phyloP scores from a whole-genome alignment of 352 stramenopile genomes.

The Globisporangium takayamanum region DNA sequence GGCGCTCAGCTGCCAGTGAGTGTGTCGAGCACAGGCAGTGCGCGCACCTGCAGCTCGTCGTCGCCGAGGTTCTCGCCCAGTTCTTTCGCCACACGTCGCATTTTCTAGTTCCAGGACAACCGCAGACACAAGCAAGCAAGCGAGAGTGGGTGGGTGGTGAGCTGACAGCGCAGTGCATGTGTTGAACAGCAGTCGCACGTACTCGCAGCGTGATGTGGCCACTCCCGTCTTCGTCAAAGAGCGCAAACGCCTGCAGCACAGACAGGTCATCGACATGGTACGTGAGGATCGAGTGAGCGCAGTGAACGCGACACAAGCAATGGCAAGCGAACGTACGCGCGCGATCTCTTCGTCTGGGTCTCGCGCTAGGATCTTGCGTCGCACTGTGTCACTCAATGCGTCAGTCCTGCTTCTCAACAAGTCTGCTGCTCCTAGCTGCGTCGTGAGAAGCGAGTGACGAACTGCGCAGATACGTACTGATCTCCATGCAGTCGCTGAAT shows the following conservation, averaged over 20 bases:
- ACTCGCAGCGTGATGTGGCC: slow-evolving; percentile 85
- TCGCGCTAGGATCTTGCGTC: slow-evolving; percentile 70
- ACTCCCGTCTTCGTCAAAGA: slow-evolving; percentile 92
- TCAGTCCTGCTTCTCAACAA: not conserved
- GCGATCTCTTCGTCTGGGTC: slow-evolving; percentile 91
- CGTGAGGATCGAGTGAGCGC: not conserved
- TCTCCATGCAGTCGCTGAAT: slow-evolving; percentile 90
- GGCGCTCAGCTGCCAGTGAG: not conserved
- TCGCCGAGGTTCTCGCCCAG: slow-evolving; percentile 91
- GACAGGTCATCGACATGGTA: not conserved
- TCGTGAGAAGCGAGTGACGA: not conserved
- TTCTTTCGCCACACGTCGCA: slow-evolving; percentile 89
- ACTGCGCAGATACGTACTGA: slow-evolving; percentile 50
- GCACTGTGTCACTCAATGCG: slow-evolving; percentile 30
- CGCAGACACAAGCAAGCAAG: not conserved
- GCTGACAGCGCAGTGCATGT: not conserved
- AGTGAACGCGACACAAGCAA: too few relatives aligned
- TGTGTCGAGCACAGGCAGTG: not conserved
- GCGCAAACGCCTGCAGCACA: slow-evolving; percentile 70
- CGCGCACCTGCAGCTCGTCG: slow-evolving; percentile 73
- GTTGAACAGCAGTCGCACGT: slow-evolving; percentile 4
- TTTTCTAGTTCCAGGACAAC: slow-evolving; percentile 55
- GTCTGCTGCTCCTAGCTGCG: not conserved
- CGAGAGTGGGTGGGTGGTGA: not conserved
- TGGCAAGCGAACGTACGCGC: slow-evolving; percentile 29